phyloP scores from a whole-genome alignment of 106 monocot species.

The Phalaenopsis aphrodite region DNA sequence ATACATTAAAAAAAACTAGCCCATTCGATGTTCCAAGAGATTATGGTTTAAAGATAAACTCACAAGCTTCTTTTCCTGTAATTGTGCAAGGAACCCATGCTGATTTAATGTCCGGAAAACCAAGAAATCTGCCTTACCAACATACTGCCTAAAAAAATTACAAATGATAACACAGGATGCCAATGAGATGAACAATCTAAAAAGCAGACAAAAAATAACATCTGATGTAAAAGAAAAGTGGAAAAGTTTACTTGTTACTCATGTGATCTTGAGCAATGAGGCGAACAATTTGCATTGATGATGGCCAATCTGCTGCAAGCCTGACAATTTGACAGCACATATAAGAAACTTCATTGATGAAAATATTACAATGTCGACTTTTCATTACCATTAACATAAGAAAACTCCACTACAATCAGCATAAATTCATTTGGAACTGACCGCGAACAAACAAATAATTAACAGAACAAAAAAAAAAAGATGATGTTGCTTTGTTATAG shows the following conservation, averaged over 20 bases:
- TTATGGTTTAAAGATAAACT: conserved; percentile 12
- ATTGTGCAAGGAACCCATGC: conserved; percentile 89
- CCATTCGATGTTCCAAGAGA: neutral
- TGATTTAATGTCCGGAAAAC: conserved; percentile 91
- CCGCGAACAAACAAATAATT: neutral
- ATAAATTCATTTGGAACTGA: neutral
- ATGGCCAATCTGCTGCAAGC: conserved; percentile 95
- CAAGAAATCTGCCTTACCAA: conserved; percentile 87
- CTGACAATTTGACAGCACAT: conserved; percentile 28
- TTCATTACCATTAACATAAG: neutral
- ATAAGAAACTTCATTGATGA: neutral
- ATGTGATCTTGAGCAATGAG: conserved; percentile 98
- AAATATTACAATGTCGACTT: neutral
- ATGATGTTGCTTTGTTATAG: neutral
- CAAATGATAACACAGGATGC: neutral
- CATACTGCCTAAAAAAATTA: conserved; percentile 58
- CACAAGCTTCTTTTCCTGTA: conserved; percentile 97
- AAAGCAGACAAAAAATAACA: neutral
- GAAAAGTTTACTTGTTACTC: conserved; percentile 66
- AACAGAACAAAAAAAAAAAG: neutral
- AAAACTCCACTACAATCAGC: neutral
- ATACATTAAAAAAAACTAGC: neutral
- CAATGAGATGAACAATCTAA: neutral
- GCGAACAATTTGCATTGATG: conserved; percentile 91
- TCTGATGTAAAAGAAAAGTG: neutral